Percentiles rank a stretch among this genome's conserved stretches.
phyloP scores from a whole-genome alignment of 23 red algal genomes.

The Gracilaria gracilis region DNA sequence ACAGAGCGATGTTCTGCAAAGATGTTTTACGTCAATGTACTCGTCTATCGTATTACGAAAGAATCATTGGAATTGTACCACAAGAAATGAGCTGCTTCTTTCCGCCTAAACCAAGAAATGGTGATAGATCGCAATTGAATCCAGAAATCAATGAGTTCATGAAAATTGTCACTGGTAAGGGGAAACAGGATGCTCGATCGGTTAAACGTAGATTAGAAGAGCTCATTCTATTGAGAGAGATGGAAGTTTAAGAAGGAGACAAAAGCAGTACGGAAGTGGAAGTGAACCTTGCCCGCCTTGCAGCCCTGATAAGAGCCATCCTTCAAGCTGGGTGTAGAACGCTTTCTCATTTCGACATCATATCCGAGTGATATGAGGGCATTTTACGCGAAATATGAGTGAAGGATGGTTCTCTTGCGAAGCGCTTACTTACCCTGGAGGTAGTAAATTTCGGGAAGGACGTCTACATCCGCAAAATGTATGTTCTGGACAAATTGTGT shows the following conservation, averaged over 20 bases:
- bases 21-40: slow-evolving; percentile 76
- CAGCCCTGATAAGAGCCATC: slow-evolving; percentile 66
- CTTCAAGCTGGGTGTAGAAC: slow-evolving; percentile 79
- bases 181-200: slow-evolving; percentile 27
- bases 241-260: not conserved
- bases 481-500: slow-evolving; percentile 83
- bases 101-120: slow-evolving; percentile 40
- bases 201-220: slow-evolving; percentile 54
- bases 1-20: slow-evolving; percentile 80
- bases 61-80: slow-evolving; percentile 71
- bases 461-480: slow-evolving; percentile 74
- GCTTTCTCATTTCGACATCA: slow-evolving; percentile 87
- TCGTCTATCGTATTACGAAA: slow-evolving; percentile 82
- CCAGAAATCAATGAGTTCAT: slow-evolving; percentile 67
- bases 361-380: slow-evolving; percentile 74
- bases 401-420: slow-evolving; percentile 48
- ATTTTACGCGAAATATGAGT: slow-evolving; percentile 68
- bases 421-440: slow-evolving; percentile 62
- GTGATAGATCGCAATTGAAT: slow-evolving; percentile 56
- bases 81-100: slow-evolving; percentile 73
- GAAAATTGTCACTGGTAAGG: slow-evolving; percentile 75
- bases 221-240: slow-evolving; percentile 46
- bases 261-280: not conserved
- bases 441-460: slow-evolving; percentile 69
- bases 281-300: slow-evolving; percentile 37